Conservation (phyloP, 768 basidiomycete genomes). For the Suillus spraguei region DNA sequence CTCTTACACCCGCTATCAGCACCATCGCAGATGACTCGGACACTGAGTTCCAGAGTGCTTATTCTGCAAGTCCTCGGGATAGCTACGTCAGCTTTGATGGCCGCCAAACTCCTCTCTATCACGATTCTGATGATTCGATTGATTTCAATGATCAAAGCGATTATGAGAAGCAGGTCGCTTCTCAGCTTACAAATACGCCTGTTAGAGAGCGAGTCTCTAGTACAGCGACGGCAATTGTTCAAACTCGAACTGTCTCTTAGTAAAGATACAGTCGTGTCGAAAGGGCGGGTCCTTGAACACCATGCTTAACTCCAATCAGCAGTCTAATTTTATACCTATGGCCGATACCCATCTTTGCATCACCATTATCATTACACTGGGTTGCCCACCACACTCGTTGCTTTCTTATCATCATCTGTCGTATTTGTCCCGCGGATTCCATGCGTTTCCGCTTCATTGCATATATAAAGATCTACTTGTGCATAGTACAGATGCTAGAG, state of each 20-base stretch:
- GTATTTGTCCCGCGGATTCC: slow-evolving; percentile 26
- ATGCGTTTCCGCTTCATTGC: slow-evolving; percentile 26
- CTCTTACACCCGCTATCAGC: slow-evolving; percentile 34
- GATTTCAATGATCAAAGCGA: slow-evolving; percentile 33
- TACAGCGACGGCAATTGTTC: slow-evolving; percentile 51
- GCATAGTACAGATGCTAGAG: slow-evolving; percentile 29
- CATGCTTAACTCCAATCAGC: slow-evolving; percentile 22
- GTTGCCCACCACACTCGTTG: slow-evolving; percentile 23
- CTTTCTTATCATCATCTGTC: slow-evolving; percentile 21
- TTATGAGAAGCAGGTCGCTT: slow-evolving; percentile 30
- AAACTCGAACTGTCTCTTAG: slow-evolving; percentile 40
- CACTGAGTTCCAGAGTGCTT: slow-evolving; percentile 87
- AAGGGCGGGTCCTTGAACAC: slow-evolving; percentile 25
- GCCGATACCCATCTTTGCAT: slow-evolving; percentile 30
- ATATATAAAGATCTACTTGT: slow-evolving; percentile 27
- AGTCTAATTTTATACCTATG: slow-evolving; percentile 21
- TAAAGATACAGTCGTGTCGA: slow-evolving; percentile 38
- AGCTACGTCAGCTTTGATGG: slow-evolving; percentile 56
- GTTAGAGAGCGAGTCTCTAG: slow-evolving; percentile 60
- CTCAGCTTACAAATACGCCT: slow-evolving; percentile 38
- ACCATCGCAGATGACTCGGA: slow-evolving; percentile 73
- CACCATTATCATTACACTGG: slow-evolving; percentile 23
- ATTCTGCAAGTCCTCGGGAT: slow-evolving; percentile 71
- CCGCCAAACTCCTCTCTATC: slow-evolving; percentile 24
- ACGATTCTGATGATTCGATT: slow-evolving; percentile 33